phyloP scores from a whole-genome alignment of 2,329 filamentous ascomycete species.

The Cladosporium oxysporum region DNA sequence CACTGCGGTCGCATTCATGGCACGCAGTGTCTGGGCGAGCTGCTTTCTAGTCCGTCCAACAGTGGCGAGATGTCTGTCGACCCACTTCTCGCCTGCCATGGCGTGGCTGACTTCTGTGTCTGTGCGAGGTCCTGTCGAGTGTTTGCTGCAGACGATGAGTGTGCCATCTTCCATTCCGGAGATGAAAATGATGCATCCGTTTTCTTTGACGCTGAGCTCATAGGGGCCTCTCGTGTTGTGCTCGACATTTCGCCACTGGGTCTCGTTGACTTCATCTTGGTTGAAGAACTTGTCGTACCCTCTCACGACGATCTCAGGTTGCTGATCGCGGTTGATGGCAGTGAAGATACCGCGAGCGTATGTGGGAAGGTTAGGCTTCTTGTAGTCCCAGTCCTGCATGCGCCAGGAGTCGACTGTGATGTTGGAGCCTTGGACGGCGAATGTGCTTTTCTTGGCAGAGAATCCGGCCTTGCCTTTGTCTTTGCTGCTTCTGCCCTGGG shows the following conservation, averaged over 20 bases:
- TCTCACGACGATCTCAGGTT: conserved; percentile 77
- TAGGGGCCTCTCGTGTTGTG: conserved; percentile 80
- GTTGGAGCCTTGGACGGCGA: conserved; percentile 64
- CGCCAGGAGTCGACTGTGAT: conserved; percentile 86
- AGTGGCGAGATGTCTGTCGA: conserved; percentile 74
- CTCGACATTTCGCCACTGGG: conserved; percentile 79
- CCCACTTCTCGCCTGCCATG: conserved; percentile 75
- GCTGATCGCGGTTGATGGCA: conserved; percentile 63
- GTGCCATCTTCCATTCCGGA: conserved; percentile 86
- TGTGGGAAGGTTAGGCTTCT: conserved; percentile 78
- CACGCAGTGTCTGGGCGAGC: conserved; percentile 72
- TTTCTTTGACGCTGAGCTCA: conserved; percentile 95
- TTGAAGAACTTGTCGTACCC: conserved; percentile 99
- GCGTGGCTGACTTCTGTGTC: conserved; percentile 80
- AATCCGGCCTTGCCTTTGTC: conserved; percentile 59
- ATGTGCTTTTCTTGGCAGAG: conserved; percentile 79
- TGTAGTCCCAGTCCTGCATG: conserved; percentile 95
- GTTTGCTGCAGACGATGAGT: conserved; percentile 96
- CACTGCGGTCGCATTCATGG: conserved; percentile 88
- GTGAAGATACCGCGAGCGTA: conserved; percentile 95
- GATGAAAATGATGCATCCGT: conserved; percentile 99
- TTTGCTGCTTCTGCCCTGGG: conserved; percentile 48
- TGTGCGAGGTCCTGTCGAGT: conserved; percentile 81
- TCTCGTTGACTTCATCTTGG: conserved; percentile 75
- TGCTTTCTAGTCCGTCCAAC: conserved; percentile 79